Conservation (phyloP, 106 monocot species). For the Dendrobium catenatum region DNA sequence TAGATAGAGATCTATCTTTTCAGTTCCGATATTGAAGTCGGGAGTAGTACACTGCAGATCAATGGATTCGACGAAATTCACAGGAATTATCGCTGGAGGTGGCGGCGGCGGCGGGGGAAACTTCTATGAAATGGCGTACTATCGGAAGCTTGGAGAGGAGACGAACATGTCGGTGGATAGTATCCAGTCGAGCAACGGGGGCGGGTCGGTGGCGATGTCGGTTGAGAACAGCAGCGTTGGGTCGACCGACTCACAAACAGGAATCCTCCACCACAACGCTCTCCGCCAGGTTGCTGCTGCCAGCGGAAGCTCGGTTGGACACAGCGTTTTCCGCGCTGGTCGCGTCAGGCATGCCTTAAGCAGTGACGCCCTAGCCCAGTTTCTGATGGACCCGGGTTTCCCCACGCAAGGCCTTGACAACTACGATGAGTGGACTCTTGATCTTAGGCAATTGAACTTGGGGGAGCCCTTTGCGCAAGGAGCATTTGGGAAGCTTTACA, state of each 20-base stretch:
- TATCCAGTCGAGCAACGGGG: slow-evolving; percentile 28
- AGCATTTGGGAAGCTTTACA: slow-evolving; percentile 33
- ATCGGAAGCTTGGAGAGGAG: slow-evolving; percentile 29
- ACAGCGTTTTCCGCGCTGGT: slow-evolving; percentile 15
- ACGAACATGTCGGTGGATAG: slow-evolving; percentile 67
- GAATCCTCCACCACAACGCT: slow-evolving; percentile 24
- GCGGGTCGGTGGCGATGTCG: slow-evolving; percentile 47
- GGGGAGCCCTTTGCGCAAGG: slow-evolving; percentile 32
- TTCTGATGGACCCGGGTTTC: slow-evolving; percentile 18
- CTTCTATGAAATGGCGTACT: slow-evolving; percentile 39
- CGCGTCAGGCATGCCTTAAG: slow-evolving; percentile 9
- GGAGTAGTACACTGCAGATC: not conserved
- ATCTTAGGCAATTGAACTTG: slow-evolving; percentile 21
- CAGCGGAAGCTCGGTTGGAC: not conserved
- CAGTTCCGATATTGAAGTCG: not conserved
- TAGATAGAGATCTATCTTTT: not conserved
- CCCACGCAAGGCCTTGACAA: slow-evolving; percentile 12
- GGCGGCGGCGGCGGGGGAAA: slow-evolving; percentile 10
- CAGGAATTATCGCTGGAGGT: slow-evolving; percentile 23
- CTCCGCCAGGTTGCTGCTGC: slow-evolving; percentile 5
- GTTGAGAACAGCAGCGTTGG: slow-evolving; percentile 55
- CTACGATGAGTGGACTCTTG: slow-evolving; percentile 33
- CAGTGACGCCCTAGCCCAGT: slow-evolving; percentile 21
- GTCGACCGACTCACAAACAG: slow-evolving; percentile 43
- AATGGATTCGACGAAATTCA: slow-evolving; percentile 24